Conservation (phyloP, 1,284 basidiomycete species). For the Trametes versicolor region DNA sequence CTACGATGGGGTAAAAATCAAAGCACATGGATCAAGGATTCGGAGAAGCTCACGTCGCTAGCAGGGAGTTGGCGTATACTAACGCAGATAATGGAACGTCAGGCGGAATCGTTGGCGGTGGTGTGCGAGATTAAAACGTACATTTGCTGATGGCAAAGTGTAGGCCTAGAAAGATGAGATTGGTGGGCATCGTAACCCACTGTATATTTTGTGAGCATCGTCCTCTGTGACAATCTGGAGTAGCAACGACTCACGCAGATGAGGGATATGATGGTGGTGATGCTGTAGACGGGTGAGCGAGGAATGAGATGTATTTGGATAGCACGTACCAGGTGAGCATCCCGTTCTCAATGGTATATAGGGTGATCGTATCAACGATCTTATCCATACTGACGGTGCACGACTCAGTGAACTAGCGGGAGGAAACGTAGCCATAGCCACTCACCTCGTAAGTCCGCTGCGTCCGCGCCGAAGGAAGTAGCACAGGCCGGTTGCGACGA, state of each 20-base stretch:
- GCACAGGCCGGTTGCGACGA: slow-evolving; percentile 60
- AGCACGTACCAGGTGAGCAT: slow-evolving; percentile 56
- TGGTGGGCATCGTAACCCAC: slow-evolving; percentile 59
- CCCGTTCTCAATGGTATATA: slow-evolving; percentile 64
- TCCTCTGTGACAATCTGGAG: not conserved
- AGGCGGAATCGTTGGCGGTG: not conserved
- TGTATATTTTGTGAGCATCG: slow-evolving; percentile 31
- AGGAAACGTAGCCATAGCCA: not conserved
- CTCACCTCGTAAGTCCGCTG: slow-evolving; percentile 52
- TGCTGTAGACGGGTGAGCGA: slow-evolving; percentile 38
- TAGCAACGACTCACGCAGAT: slow-evolving; percentile 53
- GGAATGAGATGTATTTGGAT: not conserved
- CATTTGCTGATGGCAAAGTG: slow-evolving; percentile 62
- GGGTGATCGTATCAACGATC: slow-evolving; percentile 56
- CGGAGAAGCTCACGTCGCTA: slow-evolving; percentile 48
- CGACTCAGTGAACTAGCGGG: not conserved
- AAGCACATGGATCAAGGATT: not conserved
- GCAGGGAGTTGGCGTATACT: slow-evolving; percentile 56
- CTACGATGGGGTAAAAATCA: slow-evolving; percentile 22
- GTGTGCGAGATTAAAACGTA: slow-evolving; percentile 37
- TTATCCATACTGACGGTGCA: slow-evolving; percentile 51
- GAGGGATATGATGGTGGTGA: slow-evolving; percentile 57
- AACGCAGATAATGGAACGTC: slow-evolving; percentile 2
- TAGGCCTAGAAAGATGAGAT: slow-evolving; percentile 60
- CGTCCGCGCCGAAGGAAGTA: slow-evolving; percentile 54